Conservation (phyloP, 2,329 filamentous ascomycete species). For the Fusarium miscanthi region DNA sequence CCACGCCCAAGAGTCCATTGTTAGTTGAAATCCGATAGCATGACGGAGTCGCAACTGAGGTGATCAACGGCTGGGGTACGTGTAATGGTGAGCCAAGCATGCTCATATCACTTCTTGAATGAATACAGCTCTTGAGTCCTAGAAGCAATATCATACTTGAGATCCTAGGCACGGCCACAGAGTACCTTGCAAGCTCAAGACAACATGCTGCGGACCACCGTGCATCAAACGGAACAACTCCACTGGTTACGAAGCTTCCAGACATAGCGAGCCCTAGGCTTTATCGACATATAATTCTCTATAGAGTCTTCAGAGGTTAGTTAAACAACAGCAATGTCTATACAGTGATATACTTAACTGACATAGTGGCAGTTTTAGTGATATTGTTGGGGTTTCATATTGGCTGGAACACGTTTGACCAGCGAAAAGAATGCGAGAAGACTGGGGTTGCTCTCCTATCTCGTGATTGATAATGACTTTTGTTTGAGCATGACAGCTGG, state of each 20-base stretch:
- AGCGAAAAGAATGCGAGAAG: background rate
- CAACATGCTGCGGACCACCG: background rate
- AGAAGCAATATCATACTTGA: background rate
- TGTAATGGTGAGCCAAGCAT: background rate
- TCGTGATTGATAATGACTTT: too few relatives aligned
- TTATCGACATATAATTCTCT: background rate
- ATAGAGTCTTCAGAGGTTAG: background rate
- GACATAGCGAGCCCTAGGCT: background rate
- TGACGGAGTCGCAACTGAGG: background rate
- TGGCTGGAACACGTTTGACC: too few relatives aligned
- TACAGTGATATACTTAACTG: background rate
- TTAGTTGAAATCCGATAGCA: background rate
- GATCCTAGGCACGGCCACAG: background rate
- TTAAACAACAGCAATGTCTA: background rate
- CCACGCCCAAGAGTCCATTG: too few relatives aligned
- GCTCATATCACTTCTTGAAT: background rate
- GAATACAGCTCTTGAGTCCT: background rate
- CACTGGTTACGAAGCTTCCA: background rate
- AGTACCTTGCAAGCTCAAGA: fast-evolving
- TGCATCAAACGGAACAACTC: background rate
- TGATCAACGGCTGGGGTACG: background rate
- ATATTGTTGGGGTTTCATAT: background rate
- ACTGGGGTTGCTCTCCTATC: background rate
- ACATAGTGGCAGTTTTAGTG: background rate
- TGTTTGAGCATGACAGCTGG: too few relatives aligned